Base-by-base conservation (phyloP, 2,329 filamentous ascomycete genomes). In the Myriosclerotinia scirpicola region DNA sequence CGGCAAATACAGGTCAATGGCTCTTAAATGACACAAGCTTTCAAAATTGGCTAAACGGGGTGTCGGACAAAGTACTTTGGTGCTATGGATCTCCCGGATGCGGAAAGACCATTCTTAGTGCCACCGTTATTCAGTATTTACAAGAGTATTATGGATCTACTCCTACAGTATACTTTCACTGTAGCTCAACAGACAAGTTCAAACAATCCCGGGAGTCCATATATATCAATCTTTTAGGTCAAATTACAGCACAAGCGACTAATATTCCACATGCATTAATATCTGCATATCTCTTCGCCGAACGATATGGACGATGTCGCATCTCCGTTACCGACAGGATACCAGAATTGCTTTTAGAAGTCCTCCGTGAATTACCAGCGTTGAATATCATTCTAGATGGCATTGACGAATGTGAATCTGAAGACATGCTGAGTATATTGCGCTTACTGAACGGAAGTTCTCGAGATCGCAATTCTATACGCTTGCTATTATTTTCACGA, bases 61-160 rank as follows among this genome's bases (percentile, higher is more conserved):
- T n/a, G 12, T 53, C 46, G 22, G 55, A 54, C 11, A 26, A 54
- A 14, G 14, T 65, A 50, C 38, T 65, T 20, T 65, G 64, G 64
- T 65, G 64, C n/a, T 65, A 60, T 61, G 64, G 64, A 9, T 59
- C 64, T 36, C 64, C 54, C 12, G 64, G 64, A 1, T 61, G 64
- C 9, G 64, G 64, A 8, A 65, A 65, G n/a, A 65, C 64, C 26
- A 60, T 65, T 52, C 54, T 65, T 8, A 65, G 64, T 60, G 44
- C 64, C 17, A 61, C 64, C 12, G 20, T 22, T 26, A 54, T 61
- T 30, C 64, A 65, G 26, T 54, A 61, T 42, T n/a, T 65, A 30
- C 64, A 60, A 34, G 38, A 59, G 20, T 53, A 53, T 38, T 48
- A 26, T 46, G 26, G 17, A 15, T 40, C 56, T n/a, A 61, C 26